A percentile compares a stretch with the other conserved stretches of the same genome.
Evolutionary conservation across 108 stramenopile species (phyloP).

Genomic region (Poteriospumella lacustris): DNA sequence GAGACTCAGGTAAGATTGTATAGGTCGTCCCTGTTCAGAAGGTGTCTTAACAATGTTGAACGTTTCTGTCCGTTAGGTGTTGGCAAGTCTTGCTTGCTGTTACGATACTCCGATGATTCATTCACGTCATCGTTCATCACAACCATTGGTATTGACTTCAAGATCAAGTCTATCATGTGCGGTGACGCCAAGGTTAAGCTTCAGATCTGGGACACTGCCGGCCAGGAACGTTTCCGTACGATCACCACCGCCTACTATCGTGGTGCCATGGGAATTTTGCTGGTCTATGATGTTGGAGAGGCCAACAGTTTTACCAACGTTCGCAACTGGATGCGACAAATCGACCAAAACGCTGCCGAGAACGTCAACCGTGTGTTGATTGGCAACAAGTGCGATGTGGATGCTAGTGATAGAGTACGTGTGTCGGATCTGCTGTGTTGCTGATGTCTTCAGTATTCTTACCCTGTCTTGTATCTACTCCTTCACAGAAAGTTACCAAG

Average conservation of each 20-base stretch:
- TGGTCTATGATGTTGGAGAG: conserved; percentile 42
- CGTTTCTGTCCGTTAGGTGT: conserved; percentile 36
- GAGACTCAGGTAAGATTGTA: conserved; percentile 39
- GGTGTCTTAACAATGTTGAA: neutral
- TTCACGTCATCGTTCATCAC: conserved; percentile 45
- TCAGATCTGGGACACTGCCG: conserved; percentile 98
- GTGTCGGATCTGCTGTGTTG: conserved; percentile 12
- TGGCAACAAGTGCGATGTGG: conserved; percentile 54
- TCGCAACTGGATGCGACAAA: conserved; percentile 49
- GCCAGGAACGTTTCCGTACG: conserved; percentile 76
- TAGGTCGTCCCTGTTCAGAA: neutral
- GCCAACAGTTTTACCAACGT: conserved; percentile 38
- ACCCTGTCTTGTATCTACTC: conserved; percentile 26
- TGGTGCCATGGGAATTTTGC: conserved; percentile 45
- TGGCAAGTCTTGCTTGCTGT: conserved; percentile 53
- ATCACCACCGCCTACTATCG: conserved; percentile 53
- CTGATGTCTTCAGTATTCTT: conserved; percentile 3
- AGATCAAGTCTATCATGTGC: conserved; percentile 41
- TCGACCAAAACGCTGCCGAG: conserved; percentile 45
- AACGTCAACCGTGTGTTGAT: conserved; percentile 44
- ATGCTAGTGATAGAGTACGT: conserved; percentile 30
- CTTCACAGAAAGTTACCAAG: conserved; percentile 50
- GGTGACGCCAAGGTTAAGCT: conserved; percentile 72
- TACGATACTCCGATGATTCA: conserved; percentile 46
- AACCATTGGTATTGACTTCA: conserved; percentile 53